Evolutionary conservation across 73 alveolate species (phyloP).

Genomic region (Symbiodinium pilosum): DNA sequence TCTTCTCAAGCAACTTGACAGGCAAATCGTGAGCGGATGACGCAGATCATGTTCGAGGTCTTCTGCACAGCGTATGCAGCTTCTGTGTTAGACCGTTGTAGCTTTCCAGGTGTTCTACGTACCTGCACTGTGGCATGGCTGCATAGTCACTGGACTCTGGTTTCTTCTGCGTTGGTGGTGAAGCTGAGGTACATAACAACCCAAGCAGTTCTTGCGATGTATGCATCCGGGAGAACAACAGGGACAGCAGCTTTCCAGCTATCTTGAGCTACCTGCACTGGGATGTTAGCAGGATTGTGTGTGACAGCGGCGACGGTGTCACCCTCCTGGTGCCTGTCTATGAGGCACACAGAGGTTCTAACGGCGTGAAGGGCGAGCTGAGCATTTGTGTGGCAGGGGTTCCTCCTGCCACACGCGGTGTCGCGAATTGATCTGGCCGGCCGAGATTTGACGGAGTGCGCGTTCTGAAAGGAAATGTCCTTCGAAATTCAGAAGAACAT

Average conservation of each 20-base stretch:
- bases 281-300: conserved; percentile 95
- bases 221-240: conserved; percentile 95
- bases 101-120: conserved; percentile 17
- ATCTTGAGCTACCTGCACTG: too few species aligned
- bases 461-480: background rate
- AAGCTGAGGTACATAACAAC: conserved; percentile 56
- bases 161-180: too few species aligned
- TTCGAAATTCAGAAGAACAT: too few species aligned
- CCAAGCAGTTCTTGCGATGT: conserved; percentile 97
- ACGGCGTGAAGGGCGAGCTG: background rate
- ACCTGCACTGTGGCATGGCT: conserved; percentile 33
- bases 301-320: conserved; percentile 98
- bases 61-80: background rate
- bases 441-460: conserved; percentile 96
- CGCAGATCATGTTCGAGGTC: conserved; percentile 90
- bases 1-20: background rate
- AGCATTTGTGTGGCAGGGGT: conserved; percentile 97
- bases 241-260: conserved; percentile 19
- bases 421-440: conserved; percentile 98
- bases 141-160: background rate
- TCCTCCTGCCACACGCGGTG: conserved; percentile 98
- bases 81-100: background rate
- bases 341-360: conserved; percentile 94
- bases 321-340: conserved; percentile 98
- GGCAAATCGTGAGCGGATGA: conserved; percentile 91